These are phyloP conservation scores for Ammopiptanthus mongolicus DNA, from an alignment of 306 rosid species.

Conservation along the genomic window DNA sequence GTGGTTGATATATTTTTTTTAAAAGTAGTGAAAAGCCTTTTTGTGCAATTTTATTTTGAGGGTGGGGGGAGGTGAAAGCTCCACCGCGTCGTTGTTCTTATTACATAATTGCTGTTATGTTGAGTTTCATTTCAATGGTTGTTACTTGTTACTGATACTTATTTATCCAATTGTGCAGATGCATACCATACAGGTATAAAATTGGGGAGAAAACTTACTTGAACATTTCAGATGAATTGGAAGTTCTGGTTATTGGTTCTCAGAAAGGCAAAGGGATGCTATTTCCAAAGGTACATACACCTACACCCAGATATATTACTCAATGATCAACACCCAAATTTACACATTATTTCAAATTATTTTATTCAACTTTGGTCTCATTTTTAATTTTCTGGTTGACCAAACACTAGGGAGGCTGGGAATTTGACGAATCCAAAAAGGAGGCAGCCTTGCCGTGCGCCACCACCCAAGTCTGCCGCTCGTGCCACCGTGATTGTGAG, in stretches of 20 bases:
- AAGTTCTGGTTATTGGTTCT: slow-evolving; percentile 81
- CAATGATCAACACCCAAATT: not conserved
- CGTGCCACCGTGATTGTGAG: too few species aligned
- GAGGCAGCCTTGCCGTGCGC: slow-evolving; percentile 86
- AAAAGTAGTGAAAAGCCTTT: too few species aligned
- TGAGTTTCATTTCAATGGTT: not conserved
- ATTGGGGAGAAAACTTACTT: slow-evolving; percentile 23
- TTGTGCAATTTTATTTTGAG: too few species aligned
- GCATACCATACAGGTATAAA: slow-evolving; percentile 82
- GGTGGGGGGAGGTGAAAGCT: too few species aligned
- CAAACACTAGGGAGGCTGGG: slow-evolving; percentile 87
- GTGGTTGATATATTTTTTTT: too few species aligned
- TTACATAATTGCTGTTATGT: not conserved
- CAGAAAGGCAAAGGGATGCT: slow-evolving; percentile 86
- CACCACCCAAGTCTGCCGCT: too few species aligned
- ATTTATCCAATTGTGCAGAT: slow-evolving; percentile 46
- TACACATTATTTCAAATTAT: not conserved
- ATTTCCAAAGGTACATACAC: slow-evolving; percentile 92
- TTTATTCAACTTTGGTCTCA: not conserved
- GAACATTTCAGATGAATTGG: slow-evolving; percentile 44
- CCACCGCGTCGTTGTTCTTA: too few species aligned
- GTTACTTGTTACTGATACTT: not conserved
- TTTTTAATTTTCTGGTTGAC: slow-evolving; percentile 3
- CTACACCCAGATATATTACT: not conserved
- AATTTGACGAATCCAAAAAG: slow-evolving; percentile 71